These are phyloP conservation scores for Talaromyces rugulosus DNA, from an alignment of 2,329 filamentous ascomycete species.

Conservation along the genomic window DNA sequence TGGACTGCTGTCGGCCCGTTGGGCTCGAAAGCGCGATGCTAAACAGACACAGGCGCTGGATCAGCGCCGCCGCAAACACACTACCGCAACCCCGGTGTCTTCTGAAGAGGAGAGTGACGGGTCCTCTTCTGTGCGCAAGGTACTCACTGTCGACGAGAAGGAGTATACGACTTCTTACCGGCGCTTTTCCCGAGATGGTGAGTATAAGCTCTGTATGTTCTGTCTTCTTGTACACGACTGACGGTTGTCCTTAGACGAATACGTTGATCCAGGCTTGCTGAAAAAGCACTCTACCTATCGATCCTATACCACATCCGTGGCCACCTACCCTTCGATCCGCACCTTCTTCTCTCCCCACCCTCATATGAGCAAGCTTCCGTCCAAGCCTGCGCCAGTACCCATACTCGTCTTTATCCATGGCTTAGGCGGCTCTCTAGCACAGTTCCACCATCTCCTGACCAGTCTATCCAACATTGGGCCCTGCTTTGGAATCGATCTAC, in stretches of 20 bases:
- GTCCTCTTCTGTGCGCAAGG: constrained; percentile 26
- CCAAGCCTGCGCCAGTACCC: constrained; percentile 68
- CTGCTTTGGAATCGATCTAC: constrained; percentile 83
- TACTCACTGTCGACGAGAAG: constrained; percentile 18
- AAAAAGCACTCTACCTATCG: constrained; percentile 68
- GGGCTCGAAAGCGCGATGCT: constrained; percentile 21
- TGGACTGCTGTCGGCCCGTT: constrained; percentile 25
- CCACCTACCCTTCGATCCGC: constrained; percentile 71
- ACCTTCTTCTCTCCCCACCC: constrained; percentile 80
- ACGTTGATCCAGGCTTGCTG: constrained; percentile 73
- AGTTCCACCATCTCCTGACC: constrained; percentile 76
- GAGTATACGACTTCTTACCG: constrained; percentile 21
- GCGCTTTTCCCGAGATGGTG: constrained; percentile 28
- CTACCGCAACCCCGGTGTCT: constrained; percentile 27
- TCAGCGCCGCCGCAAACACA: constrained; percentile 23
- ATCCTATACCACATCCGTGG: constrained; percentile 65
- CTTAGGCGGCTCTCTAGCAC: constrained; percentile 83
- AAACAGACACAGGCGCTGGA: constrained; percentile 14
- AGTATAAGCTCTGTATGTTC: not conserved
- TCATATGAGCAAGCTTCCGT: constrained; percentile 76
- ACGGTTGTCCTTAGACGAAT: constrained; percentile 22
- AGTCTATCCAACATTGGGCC: constrained; percentile 79
- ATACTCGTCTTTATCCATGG: constrained; percentile 90
- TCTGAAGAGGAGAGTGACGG: constrained; percentile 35
- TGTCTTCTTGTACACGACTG: not conserved